A percentile compares a stretch with the other conserved stretches of the same genome.
Evolutionary conservation across 768 basidiomycete species (phyloP).

Genomic region (Termitomyces sp.): DNA sequence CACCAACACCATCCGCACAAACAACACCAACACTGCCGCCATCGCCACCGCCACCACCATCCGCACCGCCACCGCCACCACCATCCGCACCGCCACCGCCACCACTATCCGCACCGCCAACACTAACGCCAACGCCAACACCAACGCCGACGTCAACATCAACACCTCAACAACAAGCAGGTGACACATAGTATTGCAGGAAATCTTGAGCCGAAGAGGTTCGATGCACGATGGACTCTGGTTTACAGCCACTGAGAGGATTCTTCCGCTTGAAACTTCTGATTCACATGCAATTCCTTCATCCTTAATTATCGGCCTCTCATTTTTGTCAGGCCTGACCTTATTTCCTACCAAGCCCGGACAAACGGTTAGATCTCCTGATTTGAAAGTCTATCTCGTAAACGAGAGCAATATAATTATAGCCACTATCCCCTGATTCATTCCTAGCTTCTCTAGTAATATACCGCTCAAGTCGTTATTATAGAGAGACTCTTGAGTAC

Average conservation of each 20-base stretch:
- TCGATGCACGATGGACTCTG: background rate
- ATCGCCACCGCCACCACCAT: background rate
- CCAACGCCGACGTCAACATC: background rate
- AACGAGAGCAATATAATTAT: background rate
- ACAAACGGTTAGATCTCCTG: background rate
- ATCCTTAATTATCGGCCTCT: background rate
- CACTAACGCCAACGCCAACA: background rate
- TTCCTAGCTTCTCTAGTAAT: background rate
- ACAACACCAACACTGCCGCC: background rate
- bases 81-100: background rate
- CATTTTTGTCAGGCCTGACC: background rate
- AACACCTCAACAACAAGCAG: background rate
- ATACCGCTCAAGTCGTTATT: no score
- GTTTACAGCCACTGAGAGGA: background rate
- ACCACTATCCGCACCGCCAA: background rate
- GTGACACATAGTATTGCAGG: no score
- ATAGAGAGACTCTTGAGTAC: no score
- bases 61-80: background rate
- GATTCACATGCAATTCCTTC: background rate
- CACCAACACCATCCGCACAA: background rate
- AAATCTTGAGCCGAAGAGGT: background rate
- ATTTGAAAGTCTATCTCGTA: background rate
- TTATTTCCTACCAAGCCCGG: background rate
- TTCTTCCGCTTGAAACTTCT: background rate
- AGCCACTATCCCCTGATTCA: background rate